phyloP scores from a whole-genome alignment of 1,284 basidiomycete genomes.

The Heterobasidion annosum region DNA sequence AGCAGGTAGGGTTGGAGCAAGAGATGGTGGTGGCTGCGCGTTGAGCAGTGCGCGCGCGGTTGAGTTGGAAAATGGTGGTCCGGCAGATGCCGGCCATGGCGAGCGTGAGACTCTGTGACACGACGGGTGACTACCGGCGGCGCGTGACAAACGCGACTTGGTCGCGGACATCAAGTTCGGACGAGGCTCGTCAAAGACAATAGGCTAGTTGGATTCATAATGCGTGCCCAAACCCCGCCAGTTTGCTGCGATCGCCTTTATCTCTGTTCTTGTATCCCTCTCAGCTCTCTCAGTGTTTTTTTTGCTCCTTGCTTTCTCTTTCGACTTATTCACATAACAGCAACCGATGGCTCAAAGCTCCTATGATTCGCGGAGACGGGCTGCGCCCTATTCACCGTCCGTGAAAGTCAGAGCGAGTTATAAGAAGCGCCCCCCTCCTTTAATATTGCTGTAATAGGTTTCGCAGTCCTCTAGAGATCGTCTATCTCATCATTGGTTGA shows the following conservation, averaged over 20 bases:
- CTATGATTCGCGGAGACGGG: slow-evolving; percentile 9
- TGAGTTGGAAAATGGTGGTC: too few species aligned
- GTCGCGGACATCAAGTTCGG: background rate
- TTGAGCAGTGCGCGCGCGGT: too few species aligned
- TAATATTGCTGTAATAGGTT: slow-evolving; percentile 8
- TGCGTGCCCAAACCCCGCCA: background rate
- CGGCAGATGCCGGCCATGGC: too few species aligned
- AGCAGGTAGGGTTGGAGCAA: background rate
- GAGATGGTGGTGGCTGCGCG: background rate
- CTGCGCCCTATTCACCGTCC: slow-evolving; percentile 11
- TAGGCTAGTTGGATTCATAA: background rate
- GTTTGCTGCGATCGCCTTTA: background rate
- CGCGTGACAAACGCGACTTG: background rate
- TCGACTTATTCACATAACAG: background rate
- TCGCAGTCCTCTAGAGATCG: background rate
- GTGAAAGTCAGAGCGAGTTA: slow-evolving; percentile 10
- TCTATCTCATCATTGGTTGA: background rate
- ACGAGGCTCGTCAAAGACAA: slow-evolving; percentile 1
- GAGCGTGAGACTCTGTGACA: too few species aligned
- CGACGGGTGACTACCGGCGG: too few species aligned
- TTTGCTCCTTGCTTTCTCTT: background rate
- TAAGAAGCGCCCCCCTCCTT: slow-evolving; percentile 13
- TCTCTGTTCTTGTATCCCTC: background rate
- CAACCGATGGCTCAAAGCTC: slow-evolving; percentile 2
- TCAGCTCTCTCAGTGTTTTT: background rate